phyloP scores from a whole-genome alignment of 1,139 yeast species.

The Taiozyma sp. region DNA sequence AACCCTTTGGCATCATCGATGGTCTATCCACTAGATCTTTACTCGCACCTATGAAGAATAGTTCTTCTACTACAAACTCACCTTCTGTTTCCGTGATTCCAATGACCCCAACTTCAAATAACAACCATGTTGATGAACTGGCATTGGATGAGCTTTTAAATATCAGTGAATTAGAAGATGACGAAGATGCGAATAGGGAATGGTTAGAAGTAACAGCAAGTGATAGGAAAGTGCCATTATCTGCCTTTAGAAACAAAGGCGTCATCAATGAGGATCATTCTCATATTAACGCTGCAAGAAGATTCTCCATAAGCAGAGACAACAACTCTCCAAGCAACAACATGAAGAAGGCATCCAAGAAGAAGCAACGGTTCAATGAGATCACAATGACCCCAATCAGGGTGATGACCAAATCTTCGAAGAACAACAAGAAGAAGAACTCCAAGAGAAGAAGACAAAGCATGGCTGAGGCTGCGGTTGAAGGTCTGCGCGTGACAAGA shows the following conservation, averaged over 20 bases:
- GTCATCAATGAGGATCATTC: constrained; percentile 26
- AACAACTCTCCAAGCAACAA: constrained; percentile 2
- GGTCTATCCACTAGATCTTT: constrained; percentile 86
- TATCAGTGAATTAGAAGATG: constrained; percentile 84
- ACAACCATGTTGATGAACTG: constrained; percentile 47
- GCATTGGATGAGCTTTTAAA: constrained; percentile 84
- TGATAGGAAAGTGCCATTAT: constrained; percentile 68
- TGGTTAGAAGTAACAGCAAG: constrained; percentile 48
- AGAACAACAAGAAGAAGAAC: constrained; percentile 10
- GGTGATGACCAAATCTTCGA: constrained; percentile 5
- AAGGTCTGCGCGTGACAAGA: constrained; percentile 68
- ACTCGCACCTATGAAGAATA: constrained; percentile 29
- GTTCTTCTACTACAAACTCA: background rate
- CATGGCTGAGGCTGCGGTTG: constrained; percentile 69
- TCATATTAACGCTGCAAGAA: constrained; percentile 22
- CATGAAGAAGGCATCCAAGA: constrained; percentile 8
- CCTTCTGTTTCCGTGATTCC: constrained; percentile 5
- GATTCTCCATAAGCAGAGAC: constrained; percentile 12
- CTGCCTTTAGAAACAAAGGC: constrained; percentile 86
- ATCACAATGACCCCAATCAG: constrained; percentile 19
- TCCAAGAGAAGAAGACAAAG: constrained; percentile 48
- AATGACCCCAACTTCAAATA: constrained; percentile 19
- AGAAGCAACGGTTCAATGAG: constrained; percentile 13
- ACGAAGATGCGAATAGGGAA: constrained; percentile 50
- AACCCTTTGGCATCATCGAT: constrained; percentile 92